Base-by-base conservation (phyloP, 2,329 filamentous ascomycete species). In the Lithohypha guttulata region DNA sequence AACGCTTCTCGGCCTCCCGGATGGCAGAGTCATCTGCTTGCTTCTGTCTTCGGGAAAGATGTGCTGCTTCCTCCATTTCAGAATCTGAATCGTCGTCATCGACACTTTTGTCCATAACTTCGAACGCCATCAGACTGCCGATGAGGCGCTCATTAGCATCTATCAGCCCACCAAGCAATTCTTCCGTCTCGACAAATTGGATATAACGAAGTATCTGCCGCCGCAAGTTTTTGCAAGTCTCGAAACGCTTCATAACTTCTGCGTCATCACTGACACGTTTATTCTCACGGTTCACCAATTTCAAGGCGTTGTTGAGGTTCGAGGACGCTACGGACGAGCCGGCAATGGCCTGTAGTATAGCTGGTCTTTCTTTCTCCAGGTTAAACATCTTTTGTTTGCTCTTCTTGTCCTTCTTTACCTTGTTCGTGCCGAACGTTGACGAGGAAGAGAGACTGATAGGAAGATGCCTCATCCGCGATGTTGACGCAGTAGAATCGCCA, bases 71-170 rank as follows among this genome's bases (percentile, higher is more conserved):
- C 47, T 70, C 69, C 10, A 62, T 62, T 36, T 79, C 76, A 45
- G 73, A 78, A 52, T 79, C 74, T 43, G 74, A 78, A 51, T 80
- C 76, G 46, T 79, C 74, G 46, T 79, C 74, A 34, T 70, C 67
- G 27, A 68, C 54, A 34, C 63, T 67, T 50, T 68, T 69, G 56
- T 98, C 89, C 47, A 96, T 75, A 51, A 95, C 84, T 61, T 96
- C 89, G 55, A 86, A 98, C 0, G 86, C 83, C 75, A 93, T 94
- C 42, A 98, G 70, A 1, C 87, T 85, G 45, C 81, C 81, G 27
- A 96, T 84, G n/a, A 98, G 78, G 60, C 93, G 84, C 53, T 98
- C 91, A 53, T 98, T 96, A 48, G 89, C 87, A 53, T 91, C 84
- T 13, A 98, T 77, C 3, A 98, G 70, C 44, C 84, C 80, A 28